Base-by-base conservation (phyloP, 768 basidiomycete species). In the Auricularia sp. region DNA sequence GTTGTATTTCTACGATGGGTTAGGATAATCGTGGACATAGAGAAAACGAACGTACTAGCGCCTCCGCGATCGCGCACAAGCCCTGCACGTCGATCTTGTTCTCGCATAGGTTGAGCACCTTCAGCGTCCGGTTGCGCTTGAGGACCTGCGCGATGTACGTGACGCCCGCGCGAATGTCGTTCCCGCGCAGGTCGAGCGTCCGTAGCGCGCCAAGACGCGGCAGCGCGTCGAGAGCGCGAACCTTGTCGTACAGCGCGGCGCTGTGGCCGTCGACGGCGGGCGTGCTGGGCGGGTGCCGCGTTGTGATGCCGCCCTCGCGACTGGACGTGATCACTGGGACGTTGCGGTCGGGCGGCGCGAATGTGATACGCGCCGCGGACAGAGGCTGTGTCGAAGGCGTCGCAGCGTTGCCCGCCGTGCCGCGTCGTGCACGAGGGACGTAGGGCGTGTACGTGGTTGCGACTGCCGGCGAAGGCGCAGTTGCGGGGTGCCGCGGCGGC, bases 51-150 rank as follows among this genome's bases (percentile, higher is more conserved):
- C 87, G 69, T 65, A 95, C 94, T 73, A 99, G 74, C 1, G 94
- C 90, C 74, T 99, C 96, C 0, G 94, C 94, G 14, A 99, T 80
- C 0, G 82, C 78, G 2, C 88, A 84, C 10, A 99, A 78, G 63
- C 92, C 92, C 8, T 82, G 77, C 0, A 90, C 83, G 65, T 96
- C 96, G 4, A 99, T 83, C 73, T 90, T 93, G 74, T 98, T 98
- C 73, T 98, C 96, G 70, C 90, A 89, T 62, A 98, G 77, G 74
- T 98, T 98, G 33, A 98, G 81, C 4, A 98, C 88, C 75, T 96
- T 97, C 54, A 98, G 79, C 3, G 96, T 98, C 54, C 94, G 81
- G 75, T 99, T 98, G 44, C 96, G 87, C 73, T 98, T 98, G 67
- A 98, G 79, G 0, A 98, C 96, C 75, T 98, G 95, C 0, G 94